Evolutionary conservation across 2,329 filamentous ascomycete species (phyloP), one percentile per base, ranked within the genome.

Genomic region (Stenocarpella maydis): DNA sequence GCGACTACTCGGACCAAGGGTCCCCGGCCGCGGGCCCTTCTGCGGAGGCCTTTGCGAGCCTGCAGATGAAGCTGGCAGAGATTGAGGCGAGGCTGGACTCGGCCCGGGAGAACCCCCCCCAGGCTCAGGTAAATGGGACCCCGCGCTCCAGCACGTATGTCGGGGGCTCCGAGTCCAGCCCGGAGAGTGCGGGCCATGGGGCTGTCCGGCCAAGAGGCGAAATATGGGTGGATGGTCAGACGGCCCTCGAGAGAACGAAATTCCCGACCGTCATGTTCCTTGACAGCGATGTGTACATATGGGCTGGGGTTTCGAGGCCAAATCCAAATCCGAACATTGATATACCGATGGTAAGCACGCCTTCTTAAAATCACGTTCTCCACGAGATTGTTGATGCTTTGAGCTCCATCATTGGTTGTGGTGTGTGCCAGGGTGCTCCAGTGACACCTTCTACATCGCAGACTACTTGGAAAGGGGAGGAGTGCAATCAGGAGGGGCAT

Each of bases 241-340:
- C 53, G 14, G 41, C 63, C 4, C 19, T 26, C 17, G 26, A 24
- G 37, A 53, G 37, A 37, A 77, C 76, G 60, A 76, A 73, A 37
- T 85, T 85, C 67, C 82, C 83, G 5, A 76, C 79, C 0, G 77
- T 83, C 41, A 77, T 81, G 31, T 84, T 85, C 61, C 78, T 85
- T 8, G 83, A 85, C 71, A 77, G 77, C 8, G 75, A 79, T 50
- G 74, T 78, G 17, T 84, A 82, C 72, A 79, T 78, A 67, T 79
- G 75, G 69, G 69, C 73, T 49, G 76, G 78, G 2, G 75, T 82
- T 28, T 71, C 76, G n/a, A 75, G 84, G 21, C 81, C 81, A 1
- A 77, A 78, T 53, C 81, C 81, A 1, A 77, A 78, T 53, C 79
- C 83, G 1, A 72, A 74, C 50, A 70, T 81, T 24, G 77, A 80